Base-by-base conservation (phyloP, 2,329 filamentous ascomycete species). In the Talaromyces sp. region DNA sequence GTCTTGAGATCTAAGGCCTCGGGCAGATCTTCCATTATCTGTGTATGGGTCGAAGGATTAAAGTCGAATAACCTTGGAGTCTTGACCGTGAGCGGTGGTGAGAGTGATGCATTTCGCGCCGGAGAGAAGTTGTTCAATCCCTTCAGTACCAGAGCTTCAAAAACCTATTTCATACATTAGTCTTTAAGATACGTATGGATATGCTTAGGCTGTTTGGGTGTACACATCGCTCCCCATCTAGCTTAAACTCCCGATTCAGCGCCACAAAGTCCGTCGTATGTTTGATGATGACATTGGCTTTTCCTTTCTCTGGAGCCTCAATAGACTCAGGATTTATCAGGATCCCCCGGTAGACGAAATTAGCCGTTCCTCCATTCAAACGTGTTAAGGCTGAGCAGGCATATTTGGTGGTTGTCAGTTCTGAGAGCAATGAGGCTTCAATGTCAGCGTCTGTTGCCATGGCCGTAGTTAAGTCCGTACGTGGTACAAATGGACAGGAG, bases 181-280 rank as follows among this genome's bases (percentile, higher is more conserved):
- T n/a, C n/a, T n/a, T n/a, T n/a, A n/a, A n/a, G n/a, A n/a, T n/a
- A n/a, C n/a, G n/a, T n/a, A n/a, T n/a, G n/a, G n/a, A n/a, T n/a
- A n/a, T n/a, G n/a, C n/a, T n/a, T n/a, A n/a, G n/a, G n/a, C n/a
- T n/a, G n/a, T n/a, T n/a, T n/a, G n/a, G n/a, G n/a, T n/a, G n/a
- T n/a, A 65, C 64, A 38, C 58, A 65, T 40, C 64, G 49, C 11
- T 65, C 64, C 6, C 47, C 34, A 27, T 61, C 58, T 8, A 65
- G n/a, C n/a, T 65, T 65, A 29, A 65, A 65, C 5, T 38, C 58
- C 15, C 64, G 49, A 6, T 65, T 65, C 17, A 62, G 40, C 11
- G 64, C 64, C 8, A 65, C 64, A n/a, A 61, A 65, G 36, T 65
- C 38, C 17, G 43, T 58, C n/a, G 64, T 65, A 51, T 65, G 58